Evolutionary conservation across 2,329 filamentous ascomycete species (phyloP).

Genomic region (Hypoxylon sp.): DNA sequence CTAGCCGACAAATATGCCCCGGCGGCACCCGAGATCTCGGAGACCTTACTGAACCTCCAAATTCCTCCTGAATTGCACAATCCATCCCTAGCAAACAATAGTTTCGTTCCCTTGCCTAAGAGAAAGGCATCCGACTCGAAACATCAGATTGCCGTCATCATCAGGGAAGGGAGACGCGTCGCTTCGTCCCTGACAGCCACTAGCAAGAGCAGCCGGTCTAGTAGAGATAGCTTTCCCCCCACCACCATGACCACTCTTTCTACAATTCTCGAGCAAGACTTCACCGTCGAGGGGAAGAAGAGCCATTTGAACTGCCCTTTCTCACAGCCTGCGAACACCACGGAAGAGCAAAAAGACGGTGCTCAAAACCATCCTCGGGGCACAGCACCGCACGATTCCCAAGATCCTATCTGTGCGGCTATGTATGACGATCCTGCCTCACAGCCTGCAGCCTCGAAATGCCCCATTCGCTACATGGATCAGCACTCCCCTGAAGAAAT

Average conservation of each 20-base stretch:
- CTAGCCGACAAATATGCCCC: constrained; percentile 77
- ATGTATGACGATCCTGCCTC: constrained; percentile 71
- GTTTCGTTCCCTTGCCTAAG: constrained; percentile 66
- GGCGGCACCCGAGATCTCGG: constrained; percentile 73
- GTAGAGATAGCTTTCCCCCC: constrained; percentile 61
- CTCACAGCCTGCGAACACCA: constrained; percentile 58
- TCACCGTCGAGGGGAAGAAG: constrained; percentile 85
- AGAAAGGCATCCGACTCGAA: constrained; percentile 61
- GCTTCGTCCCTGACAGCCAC: constrained; percentile 63
- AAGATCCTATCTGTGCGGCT: constrained; percentile 73
- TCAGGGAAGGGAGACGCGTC: constrained; percentile 72
- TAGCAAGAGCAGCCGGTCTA: constrained; percentile 65
- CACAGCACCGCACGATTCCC: constrained; percentile 59
- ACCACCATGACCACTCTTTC: constrained; percentile 69
- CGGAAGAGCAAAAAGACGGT: constrained; percentile 54
- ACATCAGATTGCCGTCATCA: constrained; percentile 72
- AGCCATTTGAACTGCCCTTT: constrained; percentile 87
- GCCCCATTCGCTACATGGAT: constrained; percentile 92
- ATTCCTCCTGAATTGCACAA: constrained; percentile 66
- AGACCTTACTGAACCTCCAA: constrained; percentile 75
- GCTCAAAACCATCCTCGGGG: constrained; percentile 51
- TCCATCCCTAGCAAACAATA: constrained; percentile 61
- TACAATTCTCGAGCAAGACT: constrained; percentile 85
- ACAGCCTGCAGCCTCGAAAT: constrained; percentile 71
- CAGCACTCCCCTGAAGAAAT: constrained; percentile 94